Base-by-base conservation (phyloP, 2,329 filamentous ascomycete species). In the Elsinoe australis region DNA sequence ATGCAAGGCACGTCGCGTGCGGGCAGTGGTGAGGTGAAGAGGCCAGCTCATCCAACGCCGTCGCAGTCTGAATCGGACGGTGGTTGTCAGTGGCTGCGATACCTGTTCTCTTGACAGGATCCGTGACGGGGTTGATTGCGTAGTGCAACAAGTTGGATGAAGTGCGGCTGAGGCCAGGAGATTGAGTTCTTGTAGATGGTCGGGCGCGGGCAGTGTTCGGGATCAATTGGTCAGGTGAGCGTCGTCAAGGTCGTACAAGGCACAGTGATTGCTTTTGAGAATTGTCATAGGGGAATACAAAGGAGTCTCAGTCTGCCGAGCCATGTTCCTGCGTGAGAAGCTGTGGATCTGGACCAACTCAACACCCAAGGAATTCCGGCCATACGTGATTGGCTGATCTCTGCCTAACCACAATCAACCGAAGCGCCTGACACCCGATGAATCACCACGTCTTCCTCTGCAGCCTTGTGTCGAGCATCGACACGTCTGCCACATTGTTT, bases 121-220 rank as follows among this genome's bases (percentile, higher is more conserved):
- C 24, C 39, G 39, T 44, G 39, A 44, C 39, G 39, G 26, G 29
- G 21, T 44, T 19, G 39, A 44, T 44, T 44, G 39, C 39, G 39
- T 44, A 29, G 39, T 32, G 39, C n/a, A 26, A 22, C 17, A 24
- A 18, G 26, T 31, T 29, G n/a, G 9, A 44, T 12, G 26, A 29
- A 12, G 26, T 44, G 39, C 39, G 39, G 39, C 39, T 44, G 39
- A 44, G 28, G 39, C 17, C 15, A 44, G 26, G 39, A 21, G 39
- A 12, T 44, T 44, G 17, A 19, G n/a, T 21, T 5, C n/a, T n/a
- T n/a, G n/a, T 6, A 12, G 21, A 12, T 41, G 21, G 21, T 41
- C 36, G 28, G 36, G 21, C 28, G 21, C 4, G 26, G 19, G 26
- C 26, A 29, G 26, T 6, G 26, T 12, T 7, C 6, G 12, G 26